These are phyloP conservation scores for Sapria himalayana DNA, from an alignment of 345 rosid species.

Conservation along the genomic window DNA sequence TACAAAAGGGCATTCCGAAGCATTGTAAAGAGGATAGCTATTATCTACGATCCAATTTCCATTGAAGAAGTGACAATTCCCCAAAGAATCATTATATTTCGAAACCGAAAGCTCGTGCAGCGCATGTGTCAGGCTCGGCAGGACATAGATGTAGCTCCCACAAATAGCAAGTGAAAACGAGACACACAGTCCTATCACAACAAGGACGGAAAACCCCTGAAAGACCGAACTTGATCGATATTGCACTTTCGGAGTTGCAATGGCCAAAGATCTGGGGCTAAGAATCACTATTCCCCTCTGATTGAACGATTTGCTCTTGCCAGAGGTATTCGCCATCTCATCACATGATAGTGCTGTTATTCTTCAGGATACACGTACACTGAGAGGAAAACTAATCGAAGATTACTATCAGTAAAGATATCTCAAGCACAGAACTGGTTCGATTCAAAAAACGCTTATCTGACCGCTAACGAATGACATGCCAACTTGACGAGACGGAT, in stretches of 20 bases:
- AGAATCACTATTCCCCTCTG: too few relatives aligned
- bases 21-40: conserved; percentile 42
- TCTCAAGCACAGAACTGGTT: too few relatives aligned
- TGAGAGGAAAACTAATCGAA: too few relatives aligned
- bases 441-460: too few relatives aligned
- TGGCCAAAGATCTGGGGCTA: conserved; percentile 17
- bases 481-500: too few relatives aligned
- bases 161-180: conserved; percentile 27
- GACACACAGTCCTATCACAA: conserved; percentile 29
- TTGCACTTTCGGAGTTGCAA: conserved; percentile 16
- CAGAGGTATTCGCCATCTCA: too few relatives aligned
- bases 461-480: too few relatives aligned
- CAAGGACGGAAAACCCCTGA: conserved; percentile 24
- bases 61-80: conserved; percentile 26
- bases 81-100: conserved; percentile 14
- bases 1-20: conserved; percentile 50
- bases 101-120: conserved; percentile 22
- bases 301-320: too few relatives aligned
- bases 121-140: conserved; percentile 39
- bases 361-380: too few relatives aligned
- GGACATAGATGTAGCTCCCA: conserved; percentile 40
- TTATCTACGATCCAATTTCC: conserved; percentile 53
- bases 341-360: too few relatives aligned
- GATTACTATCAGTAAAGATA: too few relatives aligned
- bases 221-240: conserved; percentile 21